These are phyloP conservation scores for Drosera capensis DNA, from an alignment of 148 eudicot species.

Conservation along the genomic window DNA sequence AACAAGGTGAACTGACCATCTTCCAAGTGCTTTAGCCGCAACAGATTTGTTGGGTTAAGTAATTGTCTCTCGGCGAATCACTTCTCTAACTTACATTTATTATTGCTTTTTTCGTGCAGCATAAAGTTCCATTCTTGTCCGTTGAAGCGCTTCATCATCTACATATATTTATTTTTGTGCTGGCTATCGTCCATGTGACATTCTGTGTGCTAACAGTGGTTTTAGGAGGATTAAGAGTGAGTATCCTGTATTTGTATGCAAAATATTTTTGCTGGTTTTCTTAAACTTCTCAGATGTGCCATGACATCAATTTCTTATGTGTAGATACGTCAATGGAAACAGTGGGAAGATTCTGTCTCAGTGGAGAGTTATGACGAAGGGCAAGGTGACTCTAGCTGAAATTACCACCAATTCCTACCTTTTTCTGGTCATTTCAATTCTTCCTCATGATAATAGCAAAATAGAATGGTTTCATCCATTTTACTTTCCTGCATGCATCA, in stretches of 20 bases:
- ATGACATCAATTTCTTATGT: neutral
- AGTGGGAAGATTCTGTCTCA: constrained; percentile 38
- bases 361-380: constrained; percentile 16
- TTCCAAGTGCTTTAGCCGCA: neutral
- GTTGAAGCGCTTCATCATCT: constrained; percentile 63
- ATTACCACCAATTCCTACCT: constrained; percentile 2
- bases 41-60: neutral
- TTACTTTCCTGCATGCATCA: too few relatives aligned
- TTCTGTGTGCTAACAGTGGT: constrained; percentile 52
- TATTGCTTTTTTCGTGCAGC: too few relatives aligned
- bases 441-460: neutral
- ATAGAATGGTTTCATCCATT: too few relatives aligned
- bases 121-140: constrained; percentile 47
- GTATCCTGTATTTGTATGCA: neutral
- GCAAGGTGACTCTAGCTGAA: constrained; percentile 18
- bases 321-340: constrained; percentile 55
- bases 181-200: constrained; percentile 55
- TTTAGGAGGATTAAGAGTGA: constrained; percentile 41
- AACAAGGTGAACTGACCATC: constrained; percentile 12
- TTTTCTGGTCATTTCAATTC: neutral
- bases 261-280: neutral
- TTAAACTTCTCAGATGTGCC: neutral
- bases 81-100: too few relatives aligned
- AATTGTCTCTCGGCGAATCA: too few relatives aligned
- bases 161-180: constrained; percentile 71